Conservation (phyloP, 495 filamentous ascomycete species). For the Neurospora sp. region DNA sequence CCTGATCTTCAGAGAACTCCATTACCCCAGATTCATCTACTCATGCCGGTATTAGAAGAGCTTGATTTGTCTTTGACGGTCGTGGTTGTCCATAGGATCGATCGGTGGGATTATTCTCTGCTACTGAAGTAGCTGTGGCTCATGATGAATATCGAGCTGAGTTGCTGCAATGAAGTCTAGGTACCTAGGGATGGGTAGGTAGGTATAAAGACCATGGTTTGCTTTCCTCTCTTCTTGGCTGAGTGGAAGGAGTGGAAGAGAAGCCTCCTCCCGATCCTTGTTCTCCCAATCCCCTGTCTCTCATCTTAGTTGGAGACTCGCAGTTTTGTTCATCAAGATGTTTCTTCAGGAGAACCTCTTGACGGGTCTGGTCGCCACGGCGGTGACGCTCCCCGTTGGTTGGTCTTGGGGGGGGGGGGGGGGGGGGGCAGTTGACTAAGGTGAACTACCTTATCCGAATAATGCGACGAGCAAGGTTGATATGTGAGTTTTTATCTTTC, state of each 20-base stretch:
- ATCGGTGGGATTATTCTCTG: neutral
- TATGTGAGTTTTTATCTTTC: slow-evolving; percentile 15
- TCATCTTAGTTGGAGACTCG: too few relatives aligned
- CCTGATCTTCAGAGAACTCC: neutral
- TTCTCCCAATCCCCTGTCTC: too few relatives aligned
- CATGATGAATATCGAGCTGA: neutral
- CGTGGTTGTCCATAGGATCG: neutral
- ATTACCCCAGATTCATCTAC: neutral
- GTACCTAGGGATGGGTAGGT: neutral
- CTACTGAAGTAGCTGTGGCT: neutral
- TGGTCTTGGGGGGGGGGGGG: slow-evolving; percentile 2
- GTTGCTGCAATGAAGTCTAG: neutral
- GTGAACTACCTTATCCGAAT: slow-evolving; percentile 29
- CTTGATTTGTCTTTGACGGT: neutral
- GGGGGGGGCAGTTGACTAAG: slow-evolving; percentile 19
- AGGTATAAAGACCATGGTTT: neutral
- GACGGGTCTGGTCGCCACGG: too few relatives aligned
- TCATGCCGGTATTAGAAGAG: neutral
- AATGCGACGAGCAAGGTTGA: slow-evolving; percentile 32
- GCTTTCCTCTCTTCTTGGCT: neutral
- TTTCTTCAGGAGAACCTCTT: too few relatives aligned
- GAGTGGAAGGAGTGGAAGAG: too few relatives aligned
- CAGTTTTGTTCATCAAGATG: too few relatives aligned
- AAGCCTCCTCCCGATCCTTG: too few relatives aligned
- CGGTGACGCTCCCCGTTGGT: neutral